phyloP scores from a whole-genome alignment of 768 basidiomycete genomes.

The Suillus clintonianus region DNA sequence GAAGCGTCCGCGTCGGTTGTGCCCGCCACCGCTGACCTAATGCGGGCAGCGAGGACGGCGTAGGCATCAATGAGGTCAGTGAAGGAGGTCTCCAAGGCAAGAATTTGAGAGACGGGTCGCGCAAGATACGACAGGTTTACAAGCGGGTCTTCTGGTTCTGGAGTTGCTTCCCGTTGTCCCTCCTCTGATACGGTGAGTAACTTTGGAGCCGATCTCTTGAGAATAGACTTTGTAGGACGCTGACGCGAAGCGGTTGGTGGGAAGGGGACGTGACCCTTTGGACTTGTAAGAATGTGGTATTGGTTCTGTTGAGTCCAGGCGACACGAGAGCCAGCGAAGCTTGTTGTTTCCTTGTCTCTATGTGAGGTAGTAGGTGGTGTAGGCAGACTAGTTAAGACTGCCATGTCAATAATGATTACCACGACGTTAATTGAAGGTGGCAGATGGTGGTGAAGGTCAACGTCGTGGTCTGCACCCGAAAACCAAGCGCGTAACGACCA shows the following conservation, averaged over 20 bases:
- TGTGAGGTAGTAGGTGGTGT: slow-evolving; percentile 66
- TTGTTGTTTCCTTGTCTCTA: slow-evolving; percentile 50
- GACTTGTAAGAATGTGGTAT: slow-evolving; percentile 42
- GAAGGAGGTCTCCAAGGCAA: slow-evolving; percentile 48
- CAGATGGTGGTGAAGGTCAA: slow-evolving; percentile 11
- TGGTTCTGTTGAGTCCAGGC: slow-evolving; percentile 55
- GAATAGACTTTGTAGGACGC: slow-evolving; percentile 64
- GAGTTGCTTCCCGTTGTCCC: slow-evolving; percentile 62
- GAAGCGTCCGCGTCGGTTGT: slow-evolving; percentile 58
- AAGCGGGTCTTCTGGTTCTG: slow-evolving; percentile 74
- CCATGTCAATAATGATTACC: slow-evolving; percentile 11
- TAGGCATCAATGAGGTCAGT: slow-evolving; percentile 74
- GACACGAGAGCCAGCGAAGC: slow-evolving; percentile 41
- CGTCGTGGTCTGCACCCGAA: slow-evolving; percentile 19
- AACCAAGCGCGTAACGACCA: slow-evolving; percentile 15
- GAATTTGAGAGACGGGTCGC: slow-evolving; percentile 62
- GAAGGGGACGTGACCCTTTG: slow-evolving; percentile 20
- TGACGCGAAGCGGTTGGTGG: slow-evolving; percentile 39
- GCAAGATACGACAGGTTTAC: slow-evolving; percentile 63
- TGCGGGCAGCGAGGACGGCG: slow-evolving; percentile 64
- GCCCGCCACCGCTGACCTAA: slow-evolving; percentile 46
- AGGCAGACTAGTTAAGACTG: slow-evolving; percentile 46
- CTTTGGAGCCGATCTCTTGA: slow-evolving; percentile 53
- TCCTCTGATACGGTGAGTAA: slow-evolving; percentile 42
- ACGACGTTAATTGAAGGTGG: slow-evolving; percentile 14